Conservation (phyloP, 2,329 filamentous ascomycete species). For the Sphaerulina musiva region DNA sequence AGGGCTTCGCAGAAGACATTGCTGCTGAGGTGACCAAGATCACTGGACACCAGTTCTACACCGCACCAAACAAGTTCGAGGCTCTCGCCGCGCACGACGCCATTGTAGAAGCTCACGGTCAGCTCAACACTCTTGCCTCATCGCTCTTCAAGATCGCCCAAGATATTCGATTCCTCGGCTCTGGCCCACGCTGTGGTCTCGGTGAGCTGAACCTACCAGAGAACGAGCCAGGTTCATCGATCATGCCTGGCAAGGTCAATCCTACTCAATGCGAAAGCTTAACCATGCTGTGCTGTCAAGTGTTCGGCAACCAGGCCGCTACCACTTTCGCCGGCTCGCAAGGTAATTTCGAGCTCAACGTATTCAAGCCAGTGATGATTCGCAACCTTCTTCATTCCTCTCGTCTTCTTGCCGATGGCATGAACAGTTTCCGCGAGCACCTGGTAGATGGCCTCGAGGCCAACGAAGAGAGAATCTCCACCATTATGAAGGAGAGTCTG, state of each 20-base stretch:
- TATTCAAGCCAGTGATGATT: conserved; percentile 97
- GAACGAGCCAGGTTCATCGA: conserved; percentile 95
- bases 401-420: conserved; percentile 80
- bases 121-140: conserved; percentile 83
- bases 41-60: conserved; percentile 89
- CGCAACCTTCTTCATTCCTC: conserved; percentile 89
- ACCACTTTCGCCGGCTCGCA: conserved; percentile 92
- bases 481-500: conserved; percentile 89
- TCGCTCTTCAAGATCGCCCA: conserved; percentile 98
- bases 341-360: conserved; percentile 97
- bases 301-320: conserved; percentile 94
- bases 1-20: conserved; percentile 89
- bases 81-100: conserved; percentile 92
- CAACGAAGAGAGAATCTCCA: conserved; percentile 85
- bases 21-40: conserved; percentile 85
- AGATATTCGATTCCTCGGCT: conserved; percentile 94
- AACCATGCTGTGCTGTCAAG: conserved; percentile 96
- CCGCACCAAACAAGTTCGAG: conserved; percentile 98
- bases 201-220: conserved; percentile 90
- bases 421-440: conserved; percentile 93
- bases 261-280: conserved; percentile 96
- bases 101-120: conserved; percentile 86
- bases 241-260: conserved; percentile 99
- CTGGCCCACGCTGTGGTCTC: conserved; percentile 88
- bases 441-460: conserved; percentile 80